Conservation (phyloP, 73 alveolate genomes). For the Tetrahymena elliotti region DNA sequence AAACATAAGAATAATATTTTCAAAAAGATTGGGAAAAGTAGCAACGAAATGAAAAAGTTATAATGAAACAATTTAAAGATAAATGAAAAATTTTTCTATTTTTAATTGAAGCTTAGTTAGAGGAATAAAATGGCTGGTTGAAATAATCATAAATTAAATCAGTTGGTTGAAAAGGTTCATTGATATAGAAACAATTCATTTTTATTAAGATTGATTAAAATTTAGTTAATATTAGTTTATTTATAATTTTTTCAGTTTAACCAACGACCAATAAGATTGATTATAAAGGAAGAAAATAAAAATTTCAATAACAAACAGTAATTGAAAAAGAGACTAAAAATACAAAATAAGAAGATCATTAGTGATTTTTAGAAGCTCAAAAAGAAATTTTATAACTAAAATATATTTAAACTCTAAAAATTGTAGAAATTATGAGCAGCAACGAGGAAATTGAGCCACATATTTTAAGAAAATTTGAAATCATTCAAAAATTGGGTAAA, state of each 20-base stretch:
- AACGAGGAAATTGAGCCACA: slow-evolving; percentile 74
- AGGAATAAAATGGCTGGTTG: neutral
- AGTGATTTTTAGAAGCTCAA: neutral
- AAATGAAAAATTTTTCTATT: too few relatives aligned
- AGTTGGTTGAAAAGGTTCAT: neutral
- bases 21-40: neutral
- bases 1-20: neutral
- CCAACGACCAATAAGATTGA: neutral
- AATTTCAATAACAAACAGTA: neutral
- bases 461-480: slow-evolving; percentile 70
- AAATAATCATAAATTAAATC: neutral
- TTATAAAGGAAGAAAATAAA: neutral
- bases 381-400: neutral
- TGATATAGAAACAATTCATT: neutral
- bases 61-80: too few relatives aligned
- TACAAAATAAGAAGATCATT: neutral
- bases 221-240: neutral
- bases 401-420: neutral
- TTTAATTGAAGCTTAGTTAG: neutral
- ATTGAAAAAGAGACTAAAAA: neutral
- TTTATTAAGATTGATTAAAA: neutral
- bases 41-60: neutral
- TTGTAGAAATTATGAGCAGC: neutral
- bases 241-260: neutral
- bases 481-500: slow-evolving; percentile 72